Evolutionary conservation across 2,329 filamentous ascomycete species (phyloP), one percentile per base, ranked within the genome.

Genomic region (Penicillium sclerotigenum): DNA sequence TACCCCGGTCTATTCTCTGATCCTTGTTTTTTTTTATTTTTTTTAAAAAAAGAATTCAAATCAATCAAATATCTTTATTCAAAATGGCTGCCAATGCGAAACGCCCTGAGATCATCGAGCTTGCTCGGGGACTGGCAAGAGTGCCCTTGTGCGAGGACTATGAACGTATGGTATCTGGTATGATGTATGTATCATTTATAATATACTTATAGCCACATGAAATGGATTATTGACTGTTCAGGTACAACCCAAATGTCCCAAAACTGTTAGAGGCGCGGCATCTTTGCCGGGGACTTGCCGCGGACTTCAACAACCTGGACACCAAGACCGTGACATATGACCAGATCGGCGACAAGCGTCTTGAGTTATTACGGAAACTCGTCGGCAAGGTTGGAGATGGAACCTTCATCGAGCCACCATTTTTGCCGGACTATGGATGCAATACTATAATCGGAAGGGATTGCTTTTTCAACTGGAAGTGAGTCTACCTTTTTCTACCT

Each of bases 111-210:
- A 64, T 71, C 31, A 71, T 72, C 29, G 66, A 64, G 31, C 56
- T 72, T 33, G 67, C 70, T 14, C 67, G 64, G 20, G 59, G 50
- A 14, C 52, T 72, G 3, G 45, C 60, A 28, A 54, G 65, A 31
- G 60, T 67, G 0, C 70, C 69, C 5, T 56, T 65, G 59, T 70
- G 70, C 52, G 70, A 72, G n/a, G 66, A 73, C 24, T 73, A 71
- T 52, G 70, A 73, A 54, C 59, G 58, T 11, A 73, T 73, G 70
- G 65, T 73, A 42, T 73, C 70, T 1, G 70, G 70, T 9, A 73
- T 73, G 70, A 62, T 72, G 70, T 72, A 57, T 18, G 62, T 59
- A 13, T 31, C 29, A 26, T 16, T n/a, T 7, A 26, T 8, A 10
- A 16, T 8, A 38, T n/a, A 2, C 28, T 31, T 45, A 13, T 26